Percentiles rank a stretch among this genome's conserved stretches.
These are phyloP conservation scores for Monosporascus sp. DNA, from an alignment of 2,329 filamentous ascomycete species.

Conservation along the genomic window DNA sequence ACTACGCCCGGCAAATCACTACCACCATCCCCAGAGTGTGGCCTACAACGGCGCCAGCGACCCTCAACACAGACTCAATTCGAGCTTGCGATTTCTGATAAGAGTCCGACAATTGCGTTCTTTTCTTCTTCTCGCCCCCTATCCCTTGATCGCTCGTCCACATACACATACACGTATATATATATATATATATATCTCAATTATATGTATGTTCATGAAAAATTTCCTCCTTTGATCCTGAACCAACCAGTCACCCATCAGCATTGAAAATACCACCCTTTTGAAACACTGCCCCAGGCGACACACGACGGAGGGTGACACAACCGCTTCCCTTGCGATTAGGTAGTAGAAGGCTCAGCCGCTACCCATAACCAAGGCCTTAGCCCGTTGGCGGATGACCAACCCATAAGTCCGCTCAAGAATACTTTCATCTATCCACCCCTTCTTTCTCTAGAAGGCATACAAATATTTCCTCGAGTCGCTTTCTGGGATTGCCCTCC, in stretches of 20 bases:
- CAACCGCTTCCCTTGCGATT: not conserved
- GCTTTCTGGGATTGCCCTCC: slow-evolving; percentile 3
- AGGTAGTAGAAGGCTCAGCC: slow-evolving; percentile 4
- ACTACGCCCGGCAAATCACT: not conserved
- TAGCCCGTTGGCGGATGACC: not conserved
- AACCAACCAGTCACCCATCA: not conserved
- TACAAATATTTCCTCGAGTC: slow-evolving; percentile 5
- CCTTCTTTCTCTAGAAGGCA: not conserved
- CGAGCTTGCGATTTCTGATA: not conserved
- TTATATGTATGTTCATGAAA: too few relatives aligned
- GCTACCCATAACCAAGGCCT: slow-evolving; percentile 5
- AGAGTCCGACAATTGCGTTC: not conserved
- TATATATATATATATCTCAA: too few relatives aligned
- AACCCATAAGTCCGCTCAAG: not conserved
- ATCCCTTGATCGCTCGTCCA: not conserved
- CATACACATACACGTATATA: too few relatives aligned
- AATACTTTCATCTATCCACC: not conserved
- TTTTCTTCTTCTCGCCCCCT: not conserved
- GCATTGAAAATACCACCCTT: slow-evolving; percentile 15
- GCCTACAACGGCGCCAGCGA: not conserved
- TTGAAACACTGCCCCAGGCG: slow-evolving; percentile 13
- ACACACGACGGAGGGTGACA: slow-evolving; percentile 3
- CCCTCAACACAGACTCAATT: not conserved
- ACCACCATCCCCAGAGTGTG: not conserved
- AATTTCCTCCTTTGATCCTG: too few relatives aligned